A percentile compares a stretch with the other conserved stretches of the same genome.
These are phyloP conservation scores for Wallacemonas sp. DNA, from an alignment of 208 protist species.

Conservation along the genomic window DNA sequence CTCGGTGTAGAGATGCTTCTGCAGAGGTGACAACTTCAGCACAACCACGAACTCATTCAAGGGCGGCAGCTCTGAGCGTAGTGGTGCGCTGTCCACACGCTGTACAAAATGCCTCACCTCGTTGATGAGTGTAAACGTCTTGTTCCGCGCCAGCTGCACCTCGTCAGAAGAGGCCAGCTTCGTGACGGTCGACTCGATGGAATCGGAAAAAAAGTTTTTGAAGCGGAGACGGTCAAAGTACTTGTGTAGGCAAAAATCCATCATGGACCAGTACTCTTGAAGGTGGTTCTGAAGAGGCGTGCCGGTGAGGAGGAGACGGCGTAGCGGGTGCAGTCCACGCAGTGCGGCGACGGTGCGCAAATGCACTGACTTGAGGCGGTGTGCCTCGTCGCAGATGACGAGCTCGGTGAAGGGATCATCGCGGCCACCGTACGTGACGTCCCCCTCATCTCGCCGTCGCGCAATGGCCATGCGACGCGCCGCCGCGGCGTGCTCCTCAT, in stretches of 20 bases:
- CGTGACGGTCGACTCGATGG: constrained; percentile 65
- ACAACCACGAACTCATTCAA: constrained; percentile 81
- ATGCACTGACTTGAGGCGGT: constrained; percentile 87
- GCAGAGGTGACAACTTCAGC: constrained; percentile 56
- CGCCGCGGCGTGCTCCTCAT: not conserved
- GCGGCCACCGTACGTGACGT: constrained; percentile 24
- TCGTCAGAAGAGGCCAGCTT: constrained; percentile 48
- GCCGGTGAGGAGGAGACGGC: constrained; percentile 88
- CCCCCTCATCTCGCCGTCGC: constrained; percentile 31
- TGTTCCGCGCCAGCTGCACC: constrained; percentile 64
- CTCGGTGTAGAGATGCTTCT: constrained; percentile 60
- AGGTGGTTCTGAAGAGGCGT: constrained; percentile 94
- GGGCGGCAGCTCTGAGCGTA: constrained; percentile 70
- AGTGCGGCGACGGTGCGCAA: constrained; percentile 74
- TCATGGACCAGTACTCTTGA: constrained; percentile 91
- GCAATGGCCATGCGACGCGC: constrained; percentile 3
- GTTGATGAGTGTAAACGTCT: constrained; percentile 80
- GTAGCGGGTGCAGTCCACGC: constrained; percentile 65
- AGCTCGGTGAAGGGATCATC: constrained; percentile 73
- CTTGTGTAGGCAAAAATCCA: constrained; percentile 81
- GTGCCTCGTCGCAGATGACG: constrained; percentile 93
- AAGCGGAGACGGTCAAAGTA: constrained; percentile 79
- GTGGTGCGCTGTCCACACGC: constrained; percentile 70
- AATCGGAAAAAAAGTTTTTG: constrained; percentile 68
- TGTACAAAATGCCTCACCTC: constrained; percentile 83